Evolutionary conservation across 2,329 filamentous ascomycete genomes (phyloP), one percentile per base, ranked within the genome.

Genomic region (Allantophomopsis cytisporea): DNA sequence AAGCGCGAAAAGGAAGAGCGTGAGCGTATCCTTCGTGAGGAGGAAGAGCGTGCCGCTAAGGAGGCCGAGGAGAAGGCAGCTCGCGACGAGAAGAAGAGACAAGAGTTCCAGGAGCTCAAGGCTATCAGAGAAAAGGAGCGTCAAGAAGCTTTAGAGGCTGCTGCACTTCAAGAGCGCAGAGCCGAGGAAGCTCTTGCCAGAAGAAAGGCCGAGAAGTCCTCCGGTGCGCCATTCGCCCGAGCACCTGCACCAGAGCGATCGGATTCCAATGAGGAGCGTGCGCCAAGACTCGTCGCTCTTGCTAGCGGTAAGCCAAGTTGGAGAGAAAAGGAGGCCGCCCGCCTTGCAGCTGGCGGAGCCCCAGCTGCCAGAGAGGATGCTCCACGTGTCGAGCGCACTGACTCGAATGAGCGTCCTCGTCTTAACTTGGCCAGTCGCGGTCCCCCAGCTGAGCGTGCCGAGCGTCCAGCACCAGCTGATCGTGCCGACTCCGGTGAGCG

Each of bases 151-250:
- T 56, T 72, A 45, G 76, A 80, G 63, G 73, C 71, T 60, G 72
- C 69, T 36, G 75, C 75, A 11, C 63, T 75, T 50, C 89, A 95
- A 63, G 77, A 76, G 51, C 75, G 86, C 55, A 79, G 84, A 58
- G 88, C 94, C 60, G 87, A 91, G 52, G 88, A 94, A 60, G 88
- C 86, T 13, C 76, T 88, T 61, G 82, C 81, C 48, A 76, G 82
- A 51, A 76, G 73, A 59, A 75, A 70, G 54, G 79, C 71, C 43
- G 76, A 76, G 59, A 84, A 75, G 61, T 73, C 72, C 52, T 64
- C 63, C 49, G 57, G 47, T 40, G 54, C 46, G 40, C 49, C 44
- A 35, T 54, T 56, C 41, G 50, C 50, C 34, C 60, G 57, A 46
- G 59, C 56, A 47, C 52, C 56, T 45, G 48, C 61, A 55, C 44